A percentile compares a stretch with the other conserved stretches of the same genome.
Conservation (phyloP, 345 rosid genomes). For the Cardiospermum halicacabum region DNA sequence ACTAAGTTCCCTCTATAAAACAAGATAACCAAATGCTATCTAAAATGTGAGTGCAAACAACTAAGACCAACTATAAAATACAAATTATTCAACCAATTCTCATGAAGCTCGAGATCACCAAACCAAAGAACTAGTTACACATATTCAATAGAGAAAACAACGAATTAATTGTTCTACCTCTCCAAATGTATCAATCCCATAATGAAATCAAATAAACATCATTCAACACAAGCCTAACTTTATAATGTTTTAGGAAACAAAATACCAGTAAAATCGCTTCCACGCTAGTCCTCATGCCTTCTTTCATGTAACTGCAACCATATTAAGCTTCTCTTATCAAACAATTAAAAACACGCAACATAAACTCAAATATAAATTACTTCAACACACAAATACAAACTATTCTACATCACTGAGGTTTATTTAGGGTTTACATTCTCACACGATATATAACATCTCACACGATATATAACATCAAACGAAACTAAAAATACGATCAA, state of each 20-base stretch:
- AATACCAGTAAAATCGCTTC: slow-evolving; percentile 91
- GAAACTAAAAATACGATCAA: background rate
- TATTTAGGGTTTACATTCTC: slow-evolving; percentile 45
- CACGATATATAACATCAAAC: background rate
- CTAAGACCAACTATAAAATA: background rate
- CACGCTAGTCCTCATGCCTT: slow-evolving; percentile 96
- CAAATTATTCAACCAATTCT: background rate
- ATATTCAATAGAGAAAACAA: background rate
- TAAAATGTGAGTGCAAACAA: background rate
- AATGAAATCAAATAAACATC: background rate
- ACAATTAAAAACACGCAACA: background rate
- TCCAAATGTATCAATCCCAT: background rate
- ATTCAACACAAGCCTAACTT: background rate
- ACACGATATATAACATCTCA: background rate
- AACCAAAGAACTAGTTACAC: background rate
- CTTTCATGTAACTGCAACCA: slow-evolving; percentile 76
- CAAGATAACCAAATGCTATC: background rate
- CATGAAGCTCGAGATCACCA: background rate
- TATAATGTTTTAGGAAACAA: slow-evolving; percentile 1
- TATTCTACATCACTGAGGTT: slow-evolving; percentile 10
- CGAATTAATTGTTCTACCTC: background rate
- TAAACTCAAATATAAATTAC: background rate
- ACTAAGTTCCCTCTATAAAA: background rate
- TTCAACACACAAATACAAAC: no score
- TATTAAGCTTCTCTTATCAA: background rate